Percentiles rank a stretch among this genome's conserved stretches.
These are phyloP conservation scores for Parasarocladium wereldwijsianum DNA, from an alignment of 2,329 filamentous ascomycete species.

Conservation along the genomic window DNA sequence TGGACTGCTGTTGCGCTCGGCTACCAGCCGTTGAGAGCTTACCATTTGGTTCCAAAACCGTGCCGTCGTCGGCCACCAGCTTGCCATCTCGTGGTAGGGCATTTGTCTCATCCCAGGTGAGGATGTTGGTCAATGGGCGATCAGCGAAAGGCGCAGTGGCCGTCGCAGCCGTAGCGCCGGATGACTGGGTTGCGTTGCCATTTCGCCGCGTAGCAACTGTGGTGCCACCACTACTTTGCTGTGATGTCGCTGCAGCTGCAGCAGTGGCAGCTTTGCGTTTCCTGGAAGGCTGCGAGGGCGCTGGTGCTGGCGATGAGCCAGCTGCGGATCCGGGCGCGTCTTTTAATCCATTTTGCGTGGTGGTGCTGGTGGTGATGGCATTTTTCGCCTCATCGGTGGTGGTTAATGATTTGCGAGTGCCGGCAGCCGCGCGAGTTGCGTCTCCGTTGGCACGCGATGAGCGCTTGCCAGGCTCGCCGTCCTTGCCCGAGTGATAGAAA, in stretches of 20 bases:
- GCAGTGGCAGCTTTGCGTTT: conserved; percentile 65
- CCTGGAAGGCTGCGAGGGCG: conserved; percentile 43
- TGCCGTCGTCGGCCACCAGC: conserved; percentile 83
- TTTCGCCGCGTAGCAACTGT: conserved; percentile 10
- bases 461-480: conserved; percentile 44
- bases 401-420: conserved; percentile 23
- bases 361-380: conserved; percentile 7
- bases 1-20: too few species aligned
- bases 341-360: conserved; percentile 22
- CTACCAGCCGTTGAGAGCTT: conserved; percentile 23
- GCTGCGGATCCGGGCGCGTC: conserved; percentile 12
- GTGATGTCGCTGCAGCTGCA: conserved; percentile 11
- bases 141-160: conserved; percentile 22
- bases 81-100: conserved; percentile 58
- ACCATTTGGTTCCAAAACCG: conserved; percentile 74
- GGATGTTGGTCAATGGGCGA: conserved; percentile 63
- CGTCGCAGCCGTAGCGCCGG: too few species aligned
- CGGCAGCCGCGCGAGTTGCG: conserved; percentile 17
- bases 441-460: conserved; percentile 30
- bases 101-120: conserved; percentile 66
- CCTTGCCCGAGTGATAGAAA: conserved; percentile 34
- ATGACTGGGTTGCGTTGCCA: conserved; percentile 18
- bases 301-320: conserved; percentile 26
- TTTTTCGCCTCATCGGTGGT: conserved; percentile 3
- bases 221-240: conserved; percentile 7